phyloP scores from a whole-genome alignment of 2,329 filamentous ascomycete species.

The Bretziella fagacearum region DNA sequence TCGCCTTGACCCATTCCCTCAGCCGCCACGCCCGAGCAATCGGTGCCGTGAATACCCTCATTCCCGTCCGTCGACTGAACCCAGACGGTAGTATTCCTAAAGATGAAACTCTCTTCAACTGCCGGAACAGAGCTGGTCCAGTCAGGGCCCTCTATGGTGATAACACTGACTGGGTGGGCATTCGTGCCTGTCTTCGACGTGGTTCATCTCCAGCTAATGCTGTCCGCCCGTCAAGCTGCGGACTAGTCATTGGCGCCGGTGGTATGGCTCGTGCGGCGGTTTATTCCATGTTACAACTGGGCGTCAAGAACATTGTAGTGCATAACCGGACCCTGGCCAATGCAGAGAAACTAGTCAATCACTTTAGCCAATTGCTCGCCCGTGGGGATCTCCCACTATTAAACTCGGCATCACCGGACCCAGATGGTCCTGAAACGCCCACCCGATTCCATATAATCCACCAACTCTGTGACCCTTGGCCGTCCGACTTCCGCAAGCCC shows the following conservation, averaged over 20 bases:
- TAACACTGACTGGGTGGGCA: constrained; percentile 70
- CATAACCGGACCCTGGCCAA: constrained; percentile 54
- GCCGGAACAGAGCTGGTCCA: constrained; percentile 43
- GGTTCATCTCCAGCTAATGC: constrained; percentile 58
- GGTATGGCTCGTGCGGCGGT: constrained; percentile 66
- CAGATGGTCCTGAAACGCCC: constrained; percentile 18
- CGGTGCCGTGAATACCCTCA: constrained; percentile 59
- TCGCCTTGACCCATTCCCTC: constrained; percentile 49
- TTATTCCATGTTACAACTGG: constrained; percentile 62
- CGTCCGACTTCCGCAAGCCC: constrained; percentile 41
- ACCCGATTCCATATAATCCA: constrained; percentile 40
- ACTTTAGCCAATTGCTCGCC: constrained; percentile 45
- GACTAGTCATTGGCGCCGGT: constrained; percentile 46
- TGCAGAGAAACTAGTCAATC: constrained; percentile 47
- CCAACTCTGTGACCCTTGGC: constrained; percentile 46
- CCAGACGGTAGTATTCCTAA: constrained; percentile 40
- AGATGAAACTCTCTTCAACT: constrained; percentile 15
- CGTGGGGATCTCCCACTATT: constrained; percentile 28
- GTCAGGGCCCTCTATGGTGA: constrained; percentile 58
- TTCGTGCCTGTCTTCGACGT: constrained; percentile 53
- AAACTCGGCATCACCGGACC: not conserved
- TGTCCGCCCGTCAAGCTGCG: constrained; percentile 37
- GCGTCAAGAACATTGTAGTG: constrained; percentile 58
- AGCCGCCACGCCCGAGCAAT: constrained; percentile 59
- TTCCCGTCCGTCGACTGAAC: constrained; percentile 48